phyloP scores from a whole-genome alignment of 83 land plant species.

The Picea abies region DNA sequence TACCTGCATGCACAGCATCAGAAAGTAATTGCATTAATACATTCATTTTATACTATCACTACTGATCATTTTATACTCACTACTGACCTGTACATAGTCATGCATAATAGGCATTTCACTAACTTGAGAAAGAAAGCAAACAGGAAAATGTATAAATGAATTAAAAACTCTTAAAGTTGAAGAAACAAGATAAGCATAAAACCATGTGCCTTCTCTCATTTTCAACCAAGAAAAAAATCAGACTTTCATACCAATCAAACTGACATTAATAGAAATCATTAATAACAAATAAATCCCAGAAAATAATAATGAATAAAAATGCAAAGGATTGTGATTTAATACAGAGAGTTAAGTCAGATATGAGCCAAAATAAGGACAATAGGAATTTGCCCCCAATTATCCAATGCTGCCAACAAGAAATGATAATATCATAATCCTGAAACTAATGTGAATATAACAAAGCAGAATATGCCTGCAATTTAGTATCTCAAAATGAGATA shows the following conservation, averaged over 20 bases:
- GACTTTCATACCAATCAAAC: not conserved
- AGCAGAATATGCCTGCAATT: no score
- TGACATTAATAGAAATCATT: not conserved
- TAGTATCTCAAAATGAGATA: no score
- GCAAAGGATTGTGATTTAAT: not conserved
- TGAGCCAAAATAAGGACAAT: no score
- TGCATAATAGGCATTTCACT: not conserved
- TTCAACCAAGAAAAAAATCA: not conserved
- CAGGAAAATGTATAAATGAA: not conserved
- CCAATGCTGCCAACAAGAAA: no score
- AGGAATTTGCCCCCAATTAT: no score
- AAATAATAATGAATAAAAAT: not conserved
- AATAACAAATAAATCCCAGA: not conserved
- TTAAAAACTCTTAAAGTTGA: not conserved
- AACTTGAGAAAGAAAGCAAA: not conserved
- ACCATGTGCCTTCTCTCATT: not conserved
- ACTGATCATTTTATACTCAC: not conserved
- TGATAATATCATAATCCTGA: no score
- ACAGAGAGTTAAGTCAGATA: not conserved
- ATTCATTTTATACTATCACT: not conserved
- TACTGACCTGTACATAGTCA: not conserved
- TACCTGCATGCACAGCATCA: conserved; percentile 57
- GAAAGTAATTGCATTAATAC: not conserved
- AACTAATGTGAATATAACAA: no score
- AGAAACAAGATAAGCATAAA: not conserved